A percentile compares a stretch with the other conserved stretches of the same genome.
Conservation (phyloP, 139 green algal genomes). For the Chlorella sp. region DNA sequence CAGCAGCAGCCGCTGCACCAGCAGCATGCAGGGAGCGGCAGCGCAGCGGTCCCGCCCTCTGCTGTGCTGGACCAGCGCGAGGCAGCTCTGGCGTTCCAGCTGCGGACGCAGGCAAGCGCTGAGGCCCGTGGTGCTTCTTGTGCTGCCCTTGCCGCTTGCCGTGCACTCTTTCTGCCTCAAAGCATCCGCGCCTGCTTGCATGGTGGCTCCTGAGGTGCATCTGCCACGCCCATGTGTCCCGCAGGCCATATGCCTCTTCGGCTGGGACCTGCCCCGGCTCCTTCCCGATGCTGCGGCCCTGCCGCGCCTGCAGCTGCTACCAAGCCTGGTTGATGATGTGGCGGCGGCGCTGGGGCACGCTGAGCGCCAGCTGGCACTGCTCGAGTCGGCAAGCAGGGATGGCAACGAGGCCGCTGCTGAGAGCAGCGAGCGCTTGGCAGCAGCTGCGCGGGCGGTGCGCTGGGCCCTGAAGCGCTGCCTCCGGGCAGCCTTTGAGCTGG, state of each 20-base stretch:
- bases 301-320: conserved; percentile 13
- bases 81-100: conserved; percentile 14
- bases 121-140: no score
- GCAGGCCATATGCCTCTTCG: conserved; percentile 18
- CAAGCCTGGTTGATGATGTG: neutral
- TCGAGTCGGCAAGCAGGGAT: neutral
- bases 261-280: conserved; percentile 11
- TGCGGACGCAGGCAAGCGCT: conserved; percentile 13
- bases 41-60: neutral
- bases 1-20: neutral
- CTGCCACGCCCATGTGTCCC: neutral
- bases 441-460: neutral
- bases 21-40: neutral
- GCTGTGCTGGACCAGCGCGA: neutral
- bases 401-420: neutral
- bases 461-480: conserved; percentile 31
- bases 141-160: neutral
- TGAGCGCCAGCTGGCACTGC: neutral
- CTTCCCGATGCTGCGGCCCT: conserved; percentile 12
- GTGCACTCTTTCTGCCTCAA: neutral
- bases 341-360: neutral
- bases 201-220: neutral
- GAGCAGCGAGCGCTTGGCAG: neutral
- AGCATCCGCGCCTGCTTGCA: neutral
- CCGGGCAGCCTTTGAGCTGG: conserved; percentile 1